Conservation (phyloP, 345 rosid genomes). For the Trapa incisa region DNA sequence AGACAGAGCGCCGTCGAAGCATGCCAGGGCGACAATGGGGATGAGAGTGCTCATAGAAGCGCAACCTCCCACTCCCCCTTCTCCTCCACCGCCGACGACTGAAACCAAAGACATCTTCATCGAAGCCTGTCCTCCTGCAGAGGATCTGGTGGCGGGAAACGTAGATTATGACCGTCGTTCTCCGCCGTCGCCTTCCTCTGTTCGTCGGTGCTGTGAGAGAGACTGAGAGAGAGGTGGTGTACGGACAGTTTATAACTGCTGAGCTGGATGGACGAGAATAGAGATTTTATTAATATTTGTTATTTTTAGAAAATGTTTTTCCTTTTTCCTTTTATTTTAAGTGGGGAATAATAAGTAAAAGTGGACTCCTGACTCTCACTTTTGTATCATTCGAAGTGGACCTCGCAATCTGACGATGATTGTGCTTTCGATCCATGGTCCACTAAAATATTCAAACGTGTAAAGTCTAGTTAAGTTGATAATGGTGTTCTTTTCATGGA, state of each 20-base stretch:
- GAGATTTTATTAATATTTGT: too few relatives aligned
- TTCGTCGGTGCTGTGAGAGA: not conserved
- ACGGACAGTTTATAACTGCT: not conserved
- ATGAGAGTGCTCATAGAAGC: conserved; percentile 16
- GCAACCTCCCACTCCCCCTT: conserved; percentile 7
- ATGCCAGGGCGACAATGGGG: conserved; percentile 20
- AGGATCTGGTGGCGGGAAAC: not conserved
- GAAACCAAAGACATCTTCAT: not conserved
- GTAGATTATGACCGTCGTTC: not conserved
- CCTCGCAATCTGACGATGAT: too few relatives aligned
- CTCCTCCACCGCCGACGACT: not conserved
- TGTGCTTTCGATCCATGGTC: too few relatives aligned
- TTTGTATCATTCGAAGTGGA: too few relatives aligned
- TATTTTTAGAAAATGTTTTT: too few relatives aligned
- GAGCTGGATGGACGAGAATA: too few relatives aligned
- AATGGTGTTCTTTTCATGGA: too few relatives aligned
- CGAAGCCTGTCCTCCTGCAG: not conserved
- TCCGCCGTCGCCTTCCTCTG: not conserved
- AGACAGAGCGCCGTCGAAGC: conserved; percentile 23
- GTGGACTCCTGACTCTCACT: too few relatives aligned
- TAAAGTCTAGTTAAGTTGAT: too few relatives aligned
- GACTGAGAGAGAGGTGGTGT: conserved; percentile 3
- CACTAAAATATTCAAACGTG: too few relatives aligned
- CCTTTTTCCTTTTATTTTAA: too few relatives aligned
- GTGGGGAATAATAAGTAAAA: too few relatives aligned